A percentile compares a stretch with the other conserved stretches of the same genome.
These are phyloP conservation scores for Fusarium phyllophilum DNA, from an alignment of 2,329 filamentous ascomycete species.

Conservation along the genomic window DNA sequence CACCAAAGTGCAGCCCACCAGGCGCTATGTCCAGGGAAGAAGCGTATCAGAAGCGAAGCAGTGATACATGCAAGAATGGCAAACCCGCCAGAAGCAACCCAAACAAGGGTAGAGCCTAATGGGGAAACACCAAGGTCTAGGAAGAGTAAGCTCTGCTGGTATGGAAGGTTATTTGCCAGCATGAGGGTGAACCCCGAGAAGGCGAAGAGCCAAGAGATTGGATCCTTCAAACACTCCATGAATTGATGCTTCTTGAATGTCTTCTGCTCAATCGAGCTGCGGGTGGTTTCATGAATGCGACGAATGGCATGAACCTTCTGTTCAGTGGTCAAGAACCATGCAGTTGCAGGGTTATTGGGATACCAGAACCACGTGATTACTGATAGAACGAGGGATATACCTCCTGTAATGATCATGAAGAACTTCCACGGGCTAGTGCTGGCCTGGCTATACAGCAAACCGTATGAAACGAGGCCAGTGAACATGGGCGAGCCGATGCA, in stretches of 20 bases:
- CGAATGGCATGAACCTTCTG: neutral
- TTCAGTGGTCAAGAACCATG: neutral
- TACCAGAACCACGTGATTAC: constrained; percentile 1
- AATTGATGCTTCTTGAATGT: constrained; percentile 1
- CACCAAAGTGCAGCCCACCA: constrained; percentile 37
- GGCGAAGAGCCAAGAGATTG: neutral
- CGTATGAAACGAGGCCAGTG: neutral
- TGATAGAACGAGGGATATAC: neutral
- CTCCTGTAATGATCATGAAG: neutral
- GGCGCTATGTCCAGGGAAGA: constrained; percentile 31
- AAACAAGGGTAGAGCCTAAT: neutral
- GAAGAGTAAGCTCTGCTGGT: constrained; percentile 1
- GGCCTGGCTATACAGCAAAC: neutral
- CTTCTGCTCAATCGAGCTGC: constrained; percentile 1
- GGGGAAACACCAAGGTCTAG: neutral
- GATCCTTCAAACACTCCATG: neutral
- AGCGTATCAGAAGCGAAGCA: constrained; percentile 26
- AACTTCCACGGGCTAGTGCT: constrained; percentile 4
- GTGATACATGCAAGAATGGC: constrained; percentile 19
- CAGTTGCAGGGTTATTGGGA: neutral
- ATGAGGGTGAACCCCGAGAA: neutral
- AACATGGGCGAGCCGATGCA: constrained; percentile 2
- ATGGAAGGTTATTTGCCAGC: neutral
- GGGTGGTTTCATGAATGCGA: neutral
- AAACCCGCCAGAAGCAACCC: neutral